Base-by-base conservation (phyloP, 2,329 filamentous ascomycete species). In the Plectosphaerella sp. region DNA sequence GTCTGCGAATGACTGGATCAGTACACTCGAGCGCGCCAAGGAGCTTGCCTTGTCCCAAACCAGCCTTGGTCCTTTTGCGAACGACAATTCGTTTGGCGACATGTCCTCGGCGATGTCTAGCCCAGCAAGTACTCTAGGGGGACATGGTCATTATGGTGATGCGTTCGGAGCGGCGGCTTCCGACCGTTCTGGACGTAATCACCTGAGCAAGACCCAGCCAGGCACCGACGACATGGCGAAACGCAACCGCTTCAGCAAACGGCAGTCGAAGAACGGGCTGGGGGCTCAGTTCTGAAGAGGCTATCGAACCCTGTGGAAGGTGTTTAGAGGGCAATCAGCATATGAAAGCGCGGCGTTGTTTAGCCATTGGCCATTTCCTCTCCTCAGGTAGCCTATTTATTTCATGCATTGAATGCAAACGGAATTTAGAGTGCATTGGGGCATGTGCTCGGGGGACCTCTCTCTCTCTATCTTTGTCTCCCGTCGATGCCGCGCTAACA, bases 191-290 rank as follows among this genome's bases (percentile, higher is more conserved):
- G 75, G 77, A 47, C 76, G 83, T 51, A 78, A 78, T 56, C 79
- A 83, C 59, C 61, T 86, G 39, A 82, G 74, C 57, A 86, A 84
- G 66, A 80, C 75, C 55, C 83, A 84, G 61, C 75, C 72, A 43
- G 79, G 72, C 56, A 59, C 77, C 22, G 82, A 83, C 28, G 79
- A 83, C 39, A 62, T 71, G 16, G 64, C 74, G 12, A 85, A 82
- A 66, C 74, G 78, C 47, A 84, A 86, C 59, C 77, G 84, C 47
- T 97, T 97, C 71, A 96, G 91, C 72, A 94, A 94, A 72, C 80
- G 93, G 60, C 91, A 96, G 71, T 95, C 89, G 15, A 96, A 95
- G 72, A 96, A 91, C 67, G 92, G 93, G n/a, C 80, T 96, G 47
- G 91, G 91, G 25, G 88, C 92, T 47, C 88, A 90, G 48, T 96